Conservation (phyloP, 2,329 filamentous ascomycete species). For the Stemphylium vesicarium region DNA sequence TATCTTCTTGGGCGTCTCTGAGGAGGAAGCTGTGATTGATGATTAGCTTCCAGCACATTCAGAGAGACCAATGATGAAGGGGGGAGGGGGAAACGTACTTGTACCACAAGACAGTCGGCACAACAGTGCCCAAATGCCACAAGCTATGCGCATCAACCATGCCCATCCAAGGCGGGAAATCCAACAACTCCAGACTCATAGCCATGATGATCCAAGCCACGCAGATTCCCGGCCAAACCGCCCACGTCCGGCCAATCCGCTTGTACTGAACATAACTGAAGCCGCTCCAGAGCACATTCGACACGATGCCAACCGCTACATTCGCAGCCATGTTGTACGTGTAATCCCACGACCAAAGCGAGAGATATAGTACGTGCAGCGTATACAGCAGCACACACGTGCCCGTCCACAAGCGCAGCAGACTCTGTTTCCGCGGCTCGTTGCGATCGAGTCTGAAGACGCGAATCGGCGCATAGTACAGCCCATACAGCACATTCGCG, state of each 20-base stretch:
- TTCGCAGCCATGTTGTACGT: slow-evolving; percentile 98
- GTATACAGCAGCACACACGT: slow-evolving; percentile 75
- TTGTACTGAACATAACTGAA: slow-evolving; percentile 80
- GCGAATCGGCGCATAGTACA: slow-evolving; percentile 83
- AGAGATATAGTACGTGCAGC: slow-evolving; percentile 82
- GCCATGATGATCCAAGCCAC: slow-evolving; percentile 90
- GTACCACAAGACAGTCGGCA: slow-evolving; percentile 89
- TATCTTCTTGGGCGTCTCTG: slow-evolving; percentile 82
- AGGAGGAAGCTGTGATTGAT: slow-evolving; percentile 72
- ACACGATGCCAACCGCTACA: slow-evolving; percentile 77
- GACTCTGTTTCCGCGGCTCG: slow-evolving; percentile 54
- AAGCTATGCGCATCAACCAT: slow-evolving; percentile 91
- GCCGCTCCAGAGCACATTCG: slow-evolving; percentile 84
- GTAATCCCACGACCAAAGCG: slow-evolving; percentile 89
- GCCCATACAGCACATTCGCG: slow-evolving; percentile 85
- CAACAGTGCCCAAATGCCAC: slow-evolving; percentile 94
- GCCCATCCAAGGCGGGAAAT: slow-evolving; percentile 85
- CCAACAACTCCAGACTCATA: slow-evolving; percentile 94
- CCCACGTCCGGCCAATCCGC: slow-evolving; percentile 76
- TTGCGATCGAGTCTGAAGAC: slow-evolving; percentile 80
- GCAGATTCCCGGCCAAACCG: slow-evolving; percentile 86
- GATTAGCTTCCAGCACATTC: slow-evolving; percentile 26
- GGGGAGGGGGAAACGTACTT: slow-evolving; percentile 67
- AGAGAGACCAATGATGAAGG: no score
- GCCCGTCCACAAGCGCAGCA: slow-evolving; percentile 77